Conservation (phyloP, 192 early-diverging fungal species). For the Dissophora globulifera region DNA sequence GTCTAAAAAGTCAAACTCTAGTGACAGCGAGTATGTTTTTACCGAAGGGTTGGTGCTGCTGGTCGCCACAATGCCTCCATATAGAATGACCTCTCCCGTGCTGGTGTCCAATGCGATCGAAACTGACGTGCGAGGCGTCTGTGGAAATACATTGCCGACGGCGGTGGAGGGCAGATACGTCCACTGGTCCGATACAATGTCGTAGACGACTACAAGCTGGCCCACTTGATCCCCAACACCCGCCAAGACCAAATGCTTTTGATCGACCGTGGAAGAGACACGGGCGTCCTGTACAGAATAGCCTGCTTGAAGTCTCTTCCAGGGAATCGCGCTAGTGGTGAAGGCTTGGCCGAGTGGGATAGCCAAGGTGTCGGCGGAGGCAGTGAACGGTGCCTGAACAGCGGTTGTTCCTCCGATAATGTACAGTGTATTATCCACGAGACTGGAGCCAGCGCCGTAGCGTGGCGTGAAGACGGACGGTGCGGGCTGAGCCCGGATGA, state of each 20-base stretch:
- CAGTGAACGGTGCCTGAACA: not conserved
- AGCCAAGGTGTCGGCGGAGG: constrained; percentile 16
- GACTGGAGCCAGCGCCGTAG: constrained; percentile 19
- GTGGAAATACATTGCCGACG: not conserved
- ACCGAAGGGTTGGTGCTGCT: no score
- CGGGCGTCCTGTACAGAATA: constrained; percentile 13
- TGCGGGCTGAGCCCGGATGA: not conserved
- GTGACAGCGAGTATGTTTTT: constrained; percentile 5
- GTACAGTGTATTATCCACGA: constrained; percentile 29
- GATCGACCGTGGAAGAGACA: constrained; percentile 8
- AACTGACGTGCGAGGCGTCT: constrained; percentile 11
- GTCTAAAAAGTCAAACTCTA: constrained; percentile 31
- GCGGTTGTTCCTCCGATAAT: constrained; percentile 17
- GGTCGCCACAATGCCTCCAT: constrained; percentile 7
- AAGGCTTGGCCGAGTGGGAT: constrained; percentile 17
- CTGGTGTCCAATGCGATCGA: constrained; percentile 7
- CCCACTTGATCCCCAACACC: constrained; percentile 9
- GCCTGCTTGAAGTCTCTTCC: constrained; percentile 11
- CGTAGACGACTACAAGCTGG: constrained; percentile 19
- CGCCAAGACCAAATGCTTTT: constrained; percentile 12
- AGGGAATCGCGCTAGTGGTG: not conserved
- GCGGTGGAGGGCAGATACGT: constrained; percentile 1
- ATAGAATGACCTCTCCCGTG: constrained; percentile 9
- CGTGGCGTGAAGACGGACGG: constrained; percentile 14
- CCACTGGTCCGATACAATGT: constrained; percentile 15